Percentiles rank a stretch among this genome's conserved stretches.
phyloP scores from a whole-genome alignment of 257 asterid species.

The Nicotiana sylvestris region DNA sequence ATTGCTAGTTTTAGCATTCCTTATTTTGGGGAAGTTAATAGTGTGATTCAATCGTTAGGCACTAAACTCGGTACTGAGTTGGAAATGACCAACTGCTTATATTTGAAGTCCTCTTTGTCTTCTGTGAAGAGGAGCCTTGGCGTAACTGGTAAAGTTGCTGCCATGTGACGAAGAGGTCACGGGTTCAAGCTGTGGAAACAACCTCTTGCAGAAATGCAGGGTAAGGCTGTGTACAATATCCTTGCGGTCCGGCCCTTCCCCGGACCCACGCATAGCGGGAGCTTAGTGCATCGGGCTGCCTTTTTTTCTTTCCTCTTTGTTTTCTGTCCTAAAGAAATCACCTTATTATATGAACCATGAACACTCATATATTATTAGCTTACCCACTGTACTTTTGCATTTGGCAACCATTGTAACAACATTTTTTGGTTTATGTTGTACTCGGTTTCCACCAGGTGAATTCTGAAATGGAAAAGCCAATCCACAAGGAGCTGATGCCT shows the following conservation, averaged over 20 bases:
- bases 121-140: too few relatives aligned
- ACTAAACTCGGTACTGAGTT: background rate
- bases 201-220: too few relatives aligned
- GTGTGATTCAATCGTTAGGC: background rate
- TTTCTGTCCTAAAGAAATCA: background rate
- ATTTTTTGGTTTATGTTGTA: conserved; percentile 7
- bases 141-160: too few relatives aligned
- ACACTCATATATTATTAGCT: background rate
- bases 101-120: background rate
- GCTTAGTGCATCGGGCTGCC: too few relatives aligned
- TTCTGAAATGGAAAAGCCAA: conserved; percentile 65
- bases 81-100: background rate
- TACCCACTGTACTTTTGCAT: background rate
- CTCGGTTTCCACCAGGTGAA: conserved; percentile 41
- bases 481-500: conserved; percentile 45
- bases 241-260: too few relatives aligned
- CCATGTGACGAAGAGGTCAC: too few relatives aligned
- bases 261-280: too few relatives aligned
- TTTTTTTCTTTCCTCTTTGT: background rate
- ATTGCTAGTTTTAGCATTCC: background rate
- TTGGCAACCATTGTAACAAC: background rate
- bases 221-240: too few relatives aligned
- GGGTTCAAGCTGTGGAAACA: too few relatives aligned
- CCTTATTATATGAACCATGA: background rate
- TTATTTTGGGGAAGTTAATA: background rate